Evolutionary conservation across 352 stramenopile genomes (phyloP), one percentile per base, ranked within the genome.

Genomic region (Elongisporangium anandrum): DNA sequence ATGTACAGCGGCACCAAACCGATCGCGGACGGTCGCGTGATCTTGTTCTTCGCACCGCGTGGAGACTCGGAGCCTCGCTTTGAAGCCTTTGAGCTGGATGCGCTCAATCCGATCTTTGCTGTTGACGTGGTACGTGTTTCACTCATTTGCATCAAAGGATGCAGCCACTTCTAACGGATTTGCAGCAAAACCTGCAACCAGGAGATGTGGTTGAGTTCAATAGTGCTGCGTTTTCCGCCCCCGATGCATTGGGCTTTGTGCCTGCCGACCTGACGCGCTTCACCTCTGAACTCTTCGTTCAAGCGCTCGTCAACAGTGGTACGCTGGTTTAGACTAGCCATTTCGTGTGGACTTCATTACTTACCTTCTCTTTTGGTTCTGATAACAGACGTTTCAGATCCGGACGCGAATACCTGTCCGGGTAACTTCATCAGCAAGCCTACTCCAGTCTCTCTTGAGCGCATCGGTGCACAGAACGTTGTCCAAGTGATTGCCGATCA

Each of bases 251-350:
- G 53, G 75, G 59, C 21, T 92, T 88, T 47, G 76, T 88, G 20
- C 81, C 81, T 19, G 70, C 75, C 16, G 72, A 81, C 21, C 58
- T 92, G 19, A 71, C 71, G 16, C 57, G 56, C 52, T 90, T 87
- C 55, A 59, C 61, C 9, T 57, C 55, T 17, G 56, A 76, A 26
- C 72, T 88, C 48, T 80, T 75, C 45, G 81, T 88, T 0, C 81
- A 92, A 68, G 81, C 76, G 19, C 68, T 92, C 12, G 69, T 92
- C 59, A 84, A 81, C 45, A 69, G 78, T 52, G 77, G 81, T 89
- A 69, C 23, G 67, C 64, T 23, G n/a, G n/a, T n/a, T n/a, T n/a
- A n/a, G n/a, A n/a, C n/a, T n/a, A n/a, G n/a, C n/a, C n/a, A n/a
- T n/a, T n/a, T n/a, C n/a, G n/a, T 17, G 6, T 41, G 47, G 20